Evolutionary conservation across 2,329 filamentous ascomycete genomes (phyloP).

Genomic region (Exophiala sp.): DNA sequence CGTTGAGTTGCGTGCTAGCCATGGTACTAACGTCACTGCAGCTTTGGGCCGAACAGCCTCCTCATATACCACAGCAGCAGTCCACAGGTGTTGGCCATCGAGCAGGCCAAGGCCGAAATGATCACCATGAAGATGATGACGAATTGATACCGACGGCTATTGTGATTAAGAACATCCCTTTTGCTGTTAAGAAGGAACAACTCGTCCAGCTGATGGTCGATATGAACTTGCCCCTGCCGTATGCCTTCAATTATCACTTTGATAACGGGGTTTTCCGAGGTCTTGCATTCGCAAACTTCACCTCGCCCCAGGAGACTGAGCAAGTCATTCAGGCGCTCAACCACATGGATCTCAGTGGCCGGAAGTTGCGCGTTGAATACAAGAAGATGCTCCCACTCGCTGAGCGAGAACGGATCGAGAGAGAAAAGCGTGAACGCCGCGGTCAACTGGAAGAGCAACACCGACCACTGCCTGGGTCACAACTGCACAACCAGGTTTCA

Average conservation of each 20-base stretch:
- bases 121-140: conserved; percentile 51
- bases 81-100: conserved; percentile 42
- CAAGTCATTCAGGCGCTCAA: conserved; percentile 91
- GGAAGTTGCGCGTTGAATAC: conserved; percentile 93
- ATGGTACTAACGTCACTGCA: conserved; percentile 31
- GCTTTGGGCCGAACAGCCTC: conserved; percentile 57
- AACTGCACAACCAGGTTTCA: conserved; percentile 77
- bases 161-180: conserved; percentile 99
- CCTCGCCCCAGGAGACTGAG: conserved; percentile 86
- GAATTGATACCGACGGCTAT: conserved; percentile 97
- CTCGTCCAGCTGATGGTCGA: conserved; percentile 90
- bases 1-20: conserved; percentile 5
- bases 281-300: conserved; percentile 96
- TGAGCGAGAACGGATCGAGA: conserved; percentile 90
- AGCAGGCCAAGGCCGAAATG: conserved; percentile 39
- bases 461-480: conserved; percentile 58
- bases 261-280: conserved; percentile 96
- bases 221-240: conserved; percentile 85
- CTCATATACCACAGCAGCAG: conserved; percentile 34
- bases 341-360: conserved; percentile 87
- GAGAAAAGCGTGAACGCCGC: conserved; percentile 91
- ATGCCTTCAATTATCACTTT: conserved; percentile 98
- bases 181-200: conserved; percentile 95
- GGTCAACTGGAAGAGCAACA: conserved; percentile 97
- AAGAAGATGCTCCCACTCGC: conserved; percentile 98